Percentiles rank a stretch among this genome's conserved stretches.
These are phyloP conservation scores for Periconia digitata DNA, from an alignment of 2,329 filamentous ascomycete genomes.

Conservation along the genomic window DNA sequence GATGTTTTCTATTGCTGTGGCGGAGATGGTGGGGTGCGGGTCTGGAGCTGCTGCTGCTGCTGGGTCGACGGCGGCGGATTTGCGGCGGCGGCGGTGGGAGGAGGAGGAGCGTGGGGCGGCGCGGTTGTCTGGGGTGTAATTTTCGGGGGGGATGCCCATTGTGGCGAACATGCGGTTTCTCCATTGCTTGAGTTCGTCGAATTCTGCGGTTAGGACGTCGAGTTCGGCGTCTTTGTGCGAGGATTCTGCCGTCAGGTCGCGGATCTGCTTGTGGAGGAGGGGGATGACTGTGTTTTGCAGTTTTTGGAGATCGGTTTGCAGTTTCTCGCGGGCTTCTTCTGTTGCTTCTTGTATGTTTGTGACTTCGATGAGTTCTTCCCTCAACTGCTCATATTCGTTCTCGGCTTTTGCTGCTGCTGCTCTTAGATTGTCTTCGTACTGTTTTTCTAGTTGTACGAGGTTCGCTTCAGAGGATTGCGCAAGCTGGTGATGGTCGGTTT, in stretches of 20 bases:
- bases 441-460: conserved; percentile 16
- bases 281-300: conserved; percentile 19
- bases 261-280: conserved; percentile 20
- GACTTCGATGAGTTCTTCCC: conserved; percentile 18
- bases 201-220: conserved; percentile 22
- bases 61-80: conserved; percentile 12
- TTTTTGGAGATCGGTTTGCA: conserved; percentile 15
- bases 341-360: conserved; percentile 6
- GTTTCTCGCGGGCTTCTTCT: conserved; percentile 15
- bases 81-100: conserved; percentile 26
- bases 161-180: conserved; percentile 26
- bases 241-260: conserved; percentile 29
- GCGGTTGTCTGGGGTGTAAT: conserved; percentile 8
- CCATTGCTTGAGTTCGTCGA: conserved; percentile 1
- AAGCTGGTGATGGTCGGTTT: conserved; percentile 21
- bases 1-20: conserved; percentile 18
- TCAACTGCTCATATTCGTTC: conserved; percentile 17
- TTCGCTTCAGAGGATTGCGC: conserved; percentile 19
- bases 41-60: conserved; percentile 2
- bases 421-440: conserved; percentile 20
- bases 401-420: conserved; percentile 13
- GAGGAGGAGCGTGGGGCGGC: conserved; percentile 11
- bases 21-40: too few species aligned
- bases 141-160: conserved; percentile 21
- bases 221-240: conserved; percentile 34